Percentiles rank a stretch among this genome's conserved stretches.
phyloP scores from a whole-genome alignment of 2,329 filamentous ascomycete species.

The Fusarium sp. region DNA sequence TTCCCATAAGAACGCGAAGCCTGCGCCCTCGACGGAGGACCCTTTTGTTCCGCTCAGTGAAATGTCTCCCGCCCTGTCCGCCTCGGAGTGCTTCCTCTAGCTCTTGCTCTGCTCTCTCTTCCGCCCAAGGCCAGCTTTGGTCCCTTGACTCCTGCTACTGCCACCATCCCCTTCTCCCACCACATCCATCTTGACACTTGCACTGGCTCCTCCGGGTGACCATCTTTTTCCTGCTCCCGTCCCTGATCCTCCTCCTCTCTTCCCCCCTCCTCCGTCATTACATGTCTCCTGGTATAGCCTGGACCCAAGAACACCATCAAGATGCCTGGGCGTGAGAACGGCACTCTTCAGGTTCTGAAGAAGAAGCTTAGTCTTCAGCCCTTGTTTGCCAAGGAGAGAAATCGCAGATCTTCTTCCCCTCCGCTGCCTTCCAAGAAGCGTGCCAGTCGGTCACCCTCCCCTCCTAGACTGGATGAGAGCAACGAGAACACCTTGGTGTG shows the following conservation, averaged over 20 bases:
- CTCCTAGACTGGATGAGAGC: constrained; percentile 18
- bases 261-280: too few relatives aligned
- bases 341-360: constrained; percentile 18
- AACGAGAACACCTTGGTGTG: constrained; percentile 24
- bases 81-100: constrained; percentile 8
- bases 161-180: background rate
- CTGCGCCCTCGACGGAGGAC: background rate
- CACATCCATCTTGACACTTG: background rate
- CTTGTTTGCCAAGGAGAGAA: constrained; percentile 20
- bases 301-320: constrained; percentile 8
- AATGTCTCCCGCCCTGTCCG: constrained; percentile 11
- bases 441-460: constrained; percentile 11
- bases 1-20: constrained; percentile 18
- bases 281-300: background rate
- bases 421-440: constrained; percentile 9
- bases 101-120: constrained; percentile 7
- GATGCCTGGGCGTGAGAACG: constrained; percentile 15
- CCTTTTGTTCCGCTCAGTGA: constrained; percentile 6
- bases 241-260: background rate
- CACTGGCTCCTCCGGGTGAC: background rate
- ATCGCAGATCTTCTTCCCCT: constrained; percentile 13
- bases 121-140: background rate
- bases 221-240: background rate
- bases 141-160: background rate
- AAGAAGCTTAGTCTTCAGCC: constrained; percentile 23